These are phyloP conservation scores for Sugiyamaella paludigena DNA, from an alignment of 1,139 yeast genomes.

Conservation along the genomic window DNA sequence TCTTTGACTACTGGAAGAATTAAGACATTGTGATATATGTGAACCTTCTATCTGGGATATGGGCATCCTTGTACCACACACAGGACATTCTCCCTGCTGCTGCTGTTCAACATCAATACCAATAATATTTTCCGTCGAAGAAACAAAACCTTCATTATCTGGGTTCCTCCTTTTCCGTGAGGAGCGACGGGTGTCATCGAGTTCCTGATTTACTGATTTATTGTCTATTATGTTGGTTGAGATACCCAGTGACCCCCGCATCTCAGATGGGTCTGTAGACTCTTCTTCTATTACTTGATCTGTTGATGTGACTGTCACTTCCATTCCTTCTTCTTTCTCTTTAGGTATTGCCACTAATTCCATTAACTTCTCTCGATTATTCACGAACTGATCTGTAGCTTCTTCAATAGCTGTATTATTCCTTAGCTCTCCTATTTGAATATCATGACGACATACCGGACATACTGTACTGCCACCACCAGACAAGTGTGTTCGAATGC, in stretches of 20 bases:
- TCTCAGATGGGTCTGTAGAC: not conserved
- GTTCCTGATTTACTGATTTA: not conserved
- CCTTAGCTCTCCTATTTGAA: constrained; percentile 67
- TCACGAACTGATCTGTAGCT: constrained; percentile 54
- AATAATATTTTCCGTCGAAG: not conserved
- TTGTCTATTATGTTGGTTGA: not conserved
- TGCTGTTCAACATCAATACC: constrained; percentile 13
- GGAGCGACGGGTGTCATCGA: constrained; percentile 10
- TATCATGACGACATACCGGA: constrained; percentile 74
- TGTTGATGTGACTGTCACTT: not conserved
- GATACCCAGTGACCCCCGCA: not conserved
- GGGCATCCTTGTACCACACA: constrained; percentile 59
- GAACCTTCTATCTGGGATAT: constrained; percentile 55
- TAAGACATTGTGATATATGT: constrained; percentile 71
- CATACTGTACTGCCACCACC: constrained; percentile 55
- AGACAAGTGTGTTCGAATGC: constrained; percentile 68
- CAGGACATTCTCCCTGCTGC: constrained; percentile 52
- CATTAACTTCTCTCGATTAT: constrained; percentile 32
- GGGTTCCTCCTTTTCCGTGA: constrained; percentile 12
- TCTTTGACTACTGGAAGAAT: not conserved
- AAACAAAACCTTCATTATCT: constrained; percentile 3
- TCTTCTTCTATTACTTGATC: not conserved
- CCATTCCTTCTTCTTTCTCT: not conserved
- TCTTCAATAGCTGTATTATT: constrained; percentile 75
- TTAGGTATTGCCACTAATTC: constrained; percentile 1